Percentiles rank a stretch among this genome's conserved stretches.
phyloP scores from a whole-genome alignment of 1,139 yeast genomes.

The Wickerhamomyces sp. region DNA sequence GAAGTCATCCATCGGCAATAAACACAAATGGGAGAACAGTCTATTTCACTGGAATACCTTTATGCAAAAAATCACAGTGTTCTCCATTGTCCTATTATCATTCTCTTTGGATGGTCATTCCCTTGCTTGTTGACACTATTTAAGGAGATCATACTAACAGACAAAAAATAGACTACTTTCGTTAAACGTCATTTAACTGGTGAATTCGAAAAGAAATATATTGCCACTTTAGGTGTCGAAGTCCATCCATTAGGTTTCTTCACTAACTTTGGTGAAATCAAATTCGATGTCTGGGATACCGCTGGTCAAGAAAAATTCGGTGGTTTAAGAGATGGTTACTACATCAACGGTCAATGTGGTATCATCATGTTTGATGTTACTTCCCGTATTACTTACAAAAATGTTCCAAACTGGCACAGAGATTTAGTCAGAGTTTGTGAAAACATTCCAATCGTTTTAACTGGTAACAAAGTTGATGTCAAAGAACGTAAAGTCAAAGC shows the following conservation, averaged over 20 bases:
- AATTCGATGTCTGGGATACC: slow-evolving; percentile 99
- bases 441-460: slow-evolving; percentile 96
- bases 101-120: neutral
- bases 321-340: slow-evolving; percentile 99
- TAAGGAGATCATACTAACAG: slow-evolving; percentile 7
- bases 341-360: slow-evolving; percentile 99
- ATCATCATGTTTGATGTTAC: slow-evolving; percentile 99
- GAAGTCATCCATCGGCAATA: too few species aligned
- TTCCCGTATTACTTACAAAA: slow-evolving; percentile 98
- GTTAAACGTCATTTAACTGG: slow-evolving; percentile 99
- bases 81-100: too few species aligned
- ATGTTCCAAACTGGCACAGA: slow-evolving; percentile 99
- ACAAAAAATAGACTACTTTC: slow-evolving; percentile 69
- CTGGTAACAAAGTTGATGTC: slow-evolving; percentile 99
- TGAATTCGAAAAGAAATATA: slow-evolving; percentile 98
- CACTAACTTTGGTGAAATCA: slow-evolving; percentile 98
- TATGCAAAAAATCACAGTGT: too few species aligned
- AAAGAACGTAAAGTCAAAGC: slow-evolving; percentile 99
- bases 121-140: neutral
- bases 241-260: slow-evolving; percentile 98
- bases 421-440: slow-evolving; percentile 99
- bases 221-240: slow-evolving; percentile 99
- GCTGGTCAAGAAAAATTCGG: slow-evolving; percentile 99
- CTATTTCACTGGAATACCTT: too few species aligned
- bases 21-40: too few species aligned